A percentile compares a stretch with the other conserved stretches of the same genome.
Conservation (phyloP, 257 asterid genomes). For the Solanum infundibuliforme region DNA sequence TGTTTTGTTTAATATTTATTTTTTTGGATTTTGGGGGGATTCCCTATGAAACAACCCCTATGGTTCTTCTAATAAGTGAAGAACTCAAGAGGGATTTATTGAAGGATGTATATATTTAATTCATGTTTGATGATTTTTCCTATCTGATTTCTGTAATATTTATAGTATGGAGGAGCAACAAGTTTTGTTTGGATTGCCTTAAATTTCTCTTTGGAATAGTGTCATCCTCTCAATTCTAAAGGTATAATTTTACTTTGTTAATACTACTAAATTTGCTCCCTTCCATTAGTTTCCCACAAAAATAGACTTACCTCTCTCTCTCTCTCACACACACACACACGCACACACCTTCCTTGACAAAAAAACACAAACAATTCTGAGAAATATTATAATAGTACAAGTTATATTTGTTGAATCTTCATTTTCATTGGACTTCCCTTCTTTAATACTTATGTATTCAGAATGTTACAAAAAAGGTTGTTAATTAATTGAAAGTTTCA, state of each 20-base stretch:
- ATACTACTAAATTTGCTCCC: not conserved
- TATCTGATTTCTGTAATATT: not conserved
- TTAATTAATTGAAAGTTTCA: too few relatives aligned
- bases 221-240: not conserved
- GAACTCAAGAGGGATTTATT: not conserved
- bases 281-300: not conserved
- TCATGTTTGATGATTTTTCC: not conserved
- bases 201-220: not conserved
- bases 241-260: not conserved
- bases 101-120: not conserved
- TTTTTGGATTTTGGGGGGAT: not conserved
- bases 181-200: not conserved
- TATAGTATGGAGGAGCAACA: not conserved
- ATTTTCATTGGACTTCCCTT: not conserved
- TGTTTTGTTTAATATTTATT: not conserved
- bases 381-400: not conserved
- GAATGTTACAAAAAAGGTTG: not conserved
- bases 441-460: too few relatives aligned
- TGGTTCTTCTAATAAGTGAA: not conserved
- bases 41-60: not conserved
- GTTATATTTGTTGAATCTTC: not conserved
- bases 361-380: not conserved
- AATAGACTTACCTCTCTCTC: not conserved
- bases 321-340: not conserved
- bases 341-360: not conserved